These are phyloP conservation scores for Passiflora organensis DNA, from an alignment of 345 rosid species.

Conservation along the genomic window DNA sequence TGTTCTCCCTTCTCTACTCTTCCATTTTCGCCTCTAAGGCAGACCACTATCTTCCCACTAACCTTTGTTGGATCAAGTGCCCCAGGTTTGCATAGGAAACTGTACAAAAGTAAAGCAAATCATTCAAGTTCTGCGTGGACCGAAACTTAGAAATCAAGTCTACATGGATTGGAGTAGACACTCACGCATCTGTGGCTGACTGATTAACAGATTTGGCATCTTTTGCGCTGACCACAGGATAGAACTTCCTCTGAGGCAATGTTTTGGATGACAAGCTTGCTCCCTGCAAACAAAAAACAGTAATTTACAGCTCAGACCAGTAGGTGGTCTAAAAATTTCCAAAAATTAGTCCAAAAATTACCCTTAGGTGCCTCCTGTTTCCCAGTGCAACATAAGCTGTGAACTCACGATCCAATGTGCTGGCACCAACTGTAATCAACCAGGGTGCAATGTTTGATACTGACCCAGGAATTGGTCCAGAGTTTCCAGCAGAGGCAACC, in stretches of 20 bases:
- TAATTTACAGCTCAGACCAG: neutral
- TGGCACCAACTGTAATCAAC: conserved; percentile 17
- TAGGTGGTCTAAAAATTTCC: no score
- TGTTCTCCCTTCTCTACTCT: conserved; percentile 30
- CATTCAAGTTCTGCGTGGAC: neutral
- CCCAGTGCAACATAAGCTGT: conserved; percentile 15
- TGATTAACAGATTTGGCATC: neutral
- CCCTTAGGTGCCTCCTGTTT: conserved; percentile 17
- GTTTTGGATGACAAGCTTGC: conserved; percentile 14
- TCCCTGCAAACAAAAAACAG: conserved; percentile 3
- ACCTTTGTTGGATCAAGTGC: conserved; percentile 50
- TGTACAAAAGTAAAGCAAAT: neutral
- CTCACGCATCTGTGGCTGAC: conserved; percentile 19
- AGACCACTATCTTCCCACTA: conserved; percentile 57
- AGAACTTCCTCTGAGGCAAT: conserved; percentile 15
- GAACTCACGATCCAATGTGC: conserved; percentile 20
- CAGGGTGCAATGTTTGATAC: conserved; percentile 20
- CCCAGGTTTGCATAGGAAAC: conserved; percentile 13
- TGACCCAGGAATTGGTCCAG: conserved; percentile 8
- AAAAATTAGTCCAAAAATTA: no score
- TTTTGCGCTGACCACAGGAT: conserved; percentile 11
- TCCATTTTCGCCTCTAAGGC: conserved; percentile 26
- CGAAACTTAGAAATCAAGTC: neutral
- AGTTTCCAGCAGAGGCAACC: conserved; percentile 28
- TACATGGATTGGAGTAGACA: neutral